Evolutionary conservation across 768 basidiomycete species (phyloP), one percentile per base, ranked within the genome.

Genomic region (Mycena belliarum): DNA sequence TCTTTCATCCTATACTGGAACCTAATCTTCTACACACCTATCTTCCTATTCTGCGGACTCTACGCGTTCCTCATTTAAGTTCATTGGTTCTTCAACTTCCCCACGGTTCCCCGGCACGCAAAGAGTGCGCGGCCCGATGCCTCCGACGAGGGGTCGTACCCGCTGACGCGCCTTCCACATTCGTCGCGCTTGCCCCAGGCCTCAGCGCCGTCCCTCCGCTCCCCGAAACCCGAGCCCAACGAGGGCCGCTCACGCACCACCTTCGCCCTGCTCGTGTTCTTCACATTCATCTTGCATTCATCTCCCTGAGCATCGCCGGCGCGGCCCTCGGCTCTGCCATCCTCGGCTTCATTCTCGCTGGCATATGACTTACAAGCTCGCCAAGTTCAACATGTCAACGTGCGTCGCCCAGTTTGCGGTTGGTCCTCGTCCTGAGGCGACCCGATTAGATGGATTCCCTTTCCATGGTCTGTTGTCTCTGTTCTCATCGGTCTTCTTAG

Each of bases 1-100:
- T 82, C 24, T 82, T 83, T 82, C 68, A 82, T 80, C 24, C 67
- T 83, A 18, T 82, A 78, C 56, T 83, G 82, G 81, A 79, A 74
- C 18, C 70, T 82, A 14, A 68, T 79, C 35, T 79, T 81, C 52
- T 82, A 82, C 67, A 77, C 74, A 0, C 82, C 80, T 29, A 63
- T 79, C n/a, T 82, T 82, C 61, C 57, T 81, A 44, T 42, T 77
- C 38, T 82, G 79, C 56, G 82, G 81, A 7, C 57, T 64, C 9
- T 82, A 81, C 55, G 80, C 81, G 14, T 82, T 82, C 60, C 73
- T 78, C 70, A 83, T n/a, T n/a, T n/a, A n/a, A n/a, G n/a, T n/a
- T n/a, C n/a, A n/a, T n/a, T n/a, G n/a, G n/a, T n/a, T n/a, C n/a
- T n/a, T n/a, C n/a, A n/a, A n/a, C n/a, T n/a, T 82, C 58, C 73